phyloP scores from a whole-genome alignment of 495 filamentous ascomycete species.

The Margaritispora aquatica region DNA sequence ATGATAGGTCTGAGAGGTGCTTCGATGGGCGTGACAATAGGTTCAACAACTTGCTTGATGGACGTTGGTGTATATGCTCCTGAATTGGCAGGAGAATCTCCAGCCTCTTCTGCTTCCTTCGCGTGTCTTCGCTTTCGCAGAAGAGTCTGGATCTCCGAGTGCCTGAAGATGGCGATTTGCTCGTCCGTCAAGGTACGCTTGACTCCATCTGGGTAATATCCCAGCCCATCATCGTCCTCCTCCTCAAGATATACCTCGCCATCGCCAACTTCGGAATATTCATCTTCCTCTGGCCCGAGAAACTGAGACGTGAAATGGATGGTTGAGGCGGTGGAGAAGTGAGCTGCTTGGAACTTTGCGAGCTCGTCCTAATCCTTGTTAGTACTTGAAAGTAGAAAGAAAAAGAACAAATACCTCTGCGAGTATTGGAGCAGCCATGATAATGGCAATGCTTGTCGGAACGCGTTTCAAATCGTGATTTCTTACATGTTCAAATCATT shows the following conservation, averaged over 20 bases:
- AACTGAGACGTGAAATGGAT: constrained; percentile 44
- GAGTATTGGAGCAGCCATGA: background rate
- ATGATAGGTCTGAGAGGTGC: background rate
- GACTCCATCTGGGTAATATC: constrained; percentile 82
- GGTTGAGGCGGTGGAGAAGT: constrained; percentile 45
- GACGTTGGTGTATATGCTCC: background rate
- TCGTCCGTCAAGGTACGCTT: constrained; percentile 91
- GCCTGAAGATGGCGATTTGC: constrained; percentile 84
- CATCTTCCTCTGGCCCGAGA: constrained; percentile 28
- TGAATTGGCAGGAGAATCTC: background rate
- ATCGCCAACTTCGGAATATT: constrained; percentile 10
- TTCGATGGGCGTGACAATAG: background rate
- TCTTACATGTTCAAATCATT: background rate
- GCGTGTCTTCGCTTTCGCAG: constrained; percentile 40
- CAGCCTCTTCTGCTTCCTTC: constrained; percentile 12
- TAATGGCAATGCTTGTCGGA: background rate
- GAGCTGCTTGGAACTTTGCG: constrained; percentile 57
- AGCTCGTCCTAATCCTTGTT: constrained; percentile 58
- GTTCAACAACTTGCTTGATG: background rate
- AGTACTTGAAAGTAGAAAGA: background rate
- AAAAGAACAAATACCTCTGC: background rate
- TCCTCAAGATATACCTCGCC: constrained; percentile 34
- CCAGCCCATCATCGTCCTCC: constrained; percentile 71
- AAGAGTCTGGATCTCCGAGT: constrained; percentile 77
- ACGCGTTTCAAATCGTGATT: background rate